Conservation (phyloP, 192 early-diverging fungal species). For the Rhizoclosmatium globosum region DNA sequence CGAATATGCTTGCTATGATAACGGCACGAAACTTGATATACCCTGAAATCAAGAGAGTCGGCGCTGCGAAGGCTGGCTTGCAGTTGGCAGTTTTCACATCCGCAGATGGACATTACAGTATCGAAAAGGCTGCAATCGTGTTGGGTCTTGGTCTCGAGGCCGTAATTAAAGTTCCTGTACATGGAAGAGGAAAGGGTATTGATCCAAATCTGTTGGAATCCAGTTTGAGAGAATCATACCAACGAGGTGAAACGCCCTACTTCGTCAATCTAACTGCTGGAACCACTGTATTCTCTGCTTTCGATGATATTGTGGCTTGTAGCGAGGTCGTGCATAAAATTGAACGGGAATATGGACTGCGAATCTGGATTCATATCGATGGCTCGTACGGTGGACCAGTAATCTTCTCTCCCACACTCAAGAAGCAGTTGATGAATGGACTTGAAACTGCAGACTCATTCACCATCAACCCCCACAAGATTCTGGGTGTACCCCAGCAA, state of each 20-base stretch:
- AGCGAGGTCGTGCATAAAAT: constrained; percentile 64
- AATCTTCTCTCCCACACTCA: constrained; percentile 61
- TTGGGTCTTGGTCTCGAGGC: constrained; percentile 76
- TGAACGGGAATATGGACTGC: background rate
- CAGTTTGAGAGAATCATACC: background rate
- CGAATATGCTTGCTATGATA: constrained; percentile 79
- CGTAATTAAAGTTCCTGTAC: constrained; percentile 71
- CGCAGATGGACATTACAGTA: constrained; percentile 75
- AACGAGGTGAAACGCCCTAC: constrained; percentile 69
- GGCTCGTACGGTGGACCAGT: constrained; percentile 81
- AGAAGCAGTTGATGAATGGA: constrained; percentile 2
- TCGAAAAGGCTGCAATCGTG: constrained; percentile 76
- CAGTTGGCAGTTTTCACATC: constrained; percentile 73
- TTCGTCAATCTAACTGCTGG: constrained; percentile 86
- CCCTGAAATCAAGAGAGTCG: constrained; percentile 60
- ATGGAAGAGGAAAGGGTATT: constrained; percentile 64
- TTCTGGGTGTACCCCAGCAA: constrained; percentile 80
- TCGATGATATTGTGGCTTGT: constrained; percentile 74
- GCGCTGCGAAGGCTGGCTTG: constrained; percentile 16
- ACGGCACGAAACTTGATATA: constrained; percentile 74
- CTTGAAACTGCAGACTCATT: constrained; percentile 67
- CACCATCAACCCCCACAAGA: constrained; percentile 84
- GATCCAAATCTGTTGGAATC: background rate
- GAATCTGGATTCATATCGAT: constrained; percentile 70
- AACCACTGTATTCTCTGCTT: constrained; percentile 84